Conservation (phyloP, 345 rosid genomes). For the Salix dunnii region DNA sequence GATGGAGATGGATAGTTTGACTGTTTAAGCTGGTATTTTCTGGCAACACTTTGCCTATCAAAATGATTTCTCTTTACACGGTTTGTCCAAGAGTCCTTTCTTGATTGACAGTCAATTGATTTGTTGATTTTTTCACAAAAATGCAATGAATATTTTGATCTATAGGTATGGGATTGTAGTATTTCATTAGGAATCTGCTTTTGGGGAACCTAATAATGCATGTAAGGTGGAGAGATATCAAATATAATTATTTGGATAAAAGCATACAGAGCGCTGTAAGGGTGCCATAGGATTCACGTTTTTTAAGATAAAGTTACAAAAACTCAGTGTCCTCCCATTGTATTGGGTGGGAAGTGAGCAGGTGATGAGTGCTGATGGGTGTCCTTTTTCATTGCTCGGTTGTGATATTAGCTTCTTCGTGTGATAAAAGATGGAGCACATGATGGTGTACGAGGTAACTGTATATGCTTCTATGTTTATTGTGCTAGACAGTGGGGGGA, state of each 20-base stretch:
- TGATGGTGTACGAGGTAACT: conserved; percentile 89
- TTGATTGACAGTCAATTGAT: background rate
- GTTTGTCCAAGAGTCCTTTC: conserved; percentile 4
- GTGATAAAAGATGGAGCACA: conserved; percentile 89
- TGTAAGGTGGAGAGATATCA: background rate
- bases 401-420: conserved; percentile 85
- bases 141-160: background rate
- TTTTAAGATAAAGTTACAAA: background rate
- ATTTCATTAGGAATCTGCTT: background rate
- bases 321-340: conserved; percentile 9
- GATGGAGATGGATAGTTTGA: conserved; percentile 5
- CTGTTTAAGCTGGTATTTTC: conserved; percentile 1
- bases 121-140: conserved; percentile 2
- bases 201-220: background rate
- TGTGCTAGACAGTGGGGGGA: conserved; percentile 38
- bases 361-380: conserved; percentile 73
- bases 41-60: conserved; percentile 1
- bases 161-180: background rate
- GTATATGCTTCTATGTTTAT: conserved; percentile 49
- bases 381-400: conserved; percentile 76
- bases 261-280: background rate
- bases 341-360: conserved; percentile 66
- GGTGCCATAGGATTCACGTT: conserved; percentile 3
- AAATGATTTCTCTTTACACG: conserved; percentile 5
- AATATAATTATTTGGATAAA: conserved; percentile 6